phyloP scores from a whole-genome alignment of 1,139 yeast species.

The Protomyces inundatus region DNA sequence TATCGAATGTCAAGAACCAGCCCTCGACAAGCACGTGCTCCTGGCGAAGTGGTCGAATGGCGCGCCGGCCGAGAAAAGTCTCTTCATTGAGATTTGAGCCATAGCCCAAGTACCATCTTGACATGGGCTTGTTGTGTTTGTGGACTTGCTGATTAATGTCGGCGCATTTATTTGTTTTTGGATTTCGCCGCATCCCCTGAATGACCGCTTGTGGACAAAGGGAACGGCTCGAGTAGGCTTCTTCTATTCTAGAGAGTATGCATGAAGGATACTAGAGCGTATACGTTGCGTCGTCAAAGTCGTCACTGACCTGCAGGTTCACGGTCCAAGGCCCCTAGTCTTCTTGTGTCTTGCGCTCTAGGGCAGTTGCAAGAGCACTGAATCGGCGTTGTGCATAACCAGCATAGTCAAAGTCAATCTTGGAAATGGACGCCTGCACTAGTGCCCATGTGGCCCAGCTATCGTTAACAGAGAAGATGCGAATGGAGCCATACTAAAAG shows the following conservation, averaged over 20 bases:
- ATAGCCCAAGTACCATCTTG: constrained; percentile 19
- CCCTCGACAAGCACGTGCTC: not conserved
- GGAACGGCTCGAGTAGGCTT: too few species aligned
- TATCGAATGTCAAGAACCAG: constrained; percentile 11
- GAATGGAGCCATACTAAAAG: not conserved
- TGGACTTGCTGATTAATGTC: too few species aligned
- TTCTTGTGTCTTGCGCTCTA: too few species aligned
- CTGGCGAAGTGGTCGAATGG: constrained; percentile 6
- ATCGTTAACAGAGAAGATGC: not conserved
- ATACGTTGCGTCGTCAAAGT: too few species aligned
- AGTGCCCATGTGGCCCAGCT: constrained; percentile 66
- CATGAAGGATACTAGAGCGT: too few species aligned
- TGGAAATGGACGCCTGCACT: constrained; percentile 64
- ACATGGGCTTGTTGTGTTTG: not conserved
- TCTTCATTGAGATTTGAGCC: constrained; percentile 20
- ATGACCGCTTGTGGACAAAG: too few species aligned
- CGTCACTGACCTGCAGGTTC: too few species aligned
- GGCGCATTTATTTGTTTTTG: too few species aligned
- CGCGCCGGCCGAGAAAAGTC: constrained; percentile 19
- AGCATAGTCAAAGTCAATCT: constrained; percentile 65
- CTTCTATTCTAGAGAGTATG: too few species aligned
- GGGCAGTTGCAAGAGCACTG: not conserved
- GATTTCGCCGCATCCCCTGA: too few species aligned
- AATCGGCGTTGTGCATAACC: constrained; percentile 35
- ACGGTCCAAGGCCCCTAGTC: too few species aligned